phyloP scores from a whole-genome alignment of 495 filamentous ascomycete genomes.

The Penicillium diatomitis region DNA sequence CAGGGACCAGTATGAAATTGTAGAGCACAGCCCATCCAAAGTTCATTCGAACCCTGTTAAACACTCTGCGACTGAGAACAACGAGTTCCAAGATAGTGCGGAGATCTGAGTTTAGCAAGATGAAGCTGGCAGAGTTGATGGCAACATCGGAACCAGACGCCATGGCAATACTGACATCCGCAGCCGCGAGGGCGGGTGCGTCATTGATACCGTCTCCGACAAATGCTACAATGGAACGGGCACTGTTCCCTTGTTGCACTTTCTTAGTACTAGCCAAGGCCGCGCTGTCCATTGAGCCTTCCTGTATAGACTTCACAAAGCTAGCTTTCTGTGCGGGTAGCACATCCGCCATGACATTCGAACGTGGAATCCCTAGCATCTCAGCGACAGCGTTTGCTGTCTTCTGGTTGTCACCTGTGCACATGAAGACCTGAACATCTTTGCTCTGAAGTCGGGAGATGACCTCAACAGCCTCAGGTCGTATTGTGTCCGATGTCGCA shows the following conservation, averaged over 20 bases:
- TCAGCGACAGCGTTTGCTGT: conserved; percentile 58
- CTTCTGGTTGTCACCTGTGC: conserved; percentile 66
- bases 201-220: conserved; percentile 89
- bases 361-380: conserved; percentile 61
- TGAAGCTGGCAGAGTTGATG: conserved; percentile 71
- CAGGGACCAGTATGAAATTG: conserved; percentile 67
- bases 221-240: conserved; percentile 44
- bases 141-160: conserved; percentile 80
- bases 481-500: conserved; percentile 65
- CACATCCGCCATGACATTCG: conserved; percentile 79
- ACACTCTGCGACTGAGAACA: conserved; percentile 60
- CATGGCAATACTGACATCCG: conserved; percentile 79
- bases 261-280: not conserved
- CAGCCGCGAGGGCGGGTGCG: conserved; percentile 66
- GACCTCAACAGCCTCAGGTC: conserved; percentile 60
- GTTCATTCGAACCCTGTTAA: conserved; percentile 73
- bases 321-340: conserved; percentile 79
- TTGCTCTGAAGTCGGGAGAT: conserved; percentile 58
- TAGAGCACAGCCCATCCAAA: conserved; percentile 87
- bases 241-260: conserved; percentile 3
- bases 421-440: conserved; percentile 74
- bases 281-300: conserved; percentile 11
- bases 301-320: conserved; percentile 72
- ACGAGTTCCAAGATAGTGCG: conserved; percentile 62
- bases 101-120: conserved; percentile 70